Evolutionary conservation across 371 early-diverging fungal species (phyloP), one percentile per base, ranked within the genome.

Genomic region (Rhizopus arrhizus): DNA sequence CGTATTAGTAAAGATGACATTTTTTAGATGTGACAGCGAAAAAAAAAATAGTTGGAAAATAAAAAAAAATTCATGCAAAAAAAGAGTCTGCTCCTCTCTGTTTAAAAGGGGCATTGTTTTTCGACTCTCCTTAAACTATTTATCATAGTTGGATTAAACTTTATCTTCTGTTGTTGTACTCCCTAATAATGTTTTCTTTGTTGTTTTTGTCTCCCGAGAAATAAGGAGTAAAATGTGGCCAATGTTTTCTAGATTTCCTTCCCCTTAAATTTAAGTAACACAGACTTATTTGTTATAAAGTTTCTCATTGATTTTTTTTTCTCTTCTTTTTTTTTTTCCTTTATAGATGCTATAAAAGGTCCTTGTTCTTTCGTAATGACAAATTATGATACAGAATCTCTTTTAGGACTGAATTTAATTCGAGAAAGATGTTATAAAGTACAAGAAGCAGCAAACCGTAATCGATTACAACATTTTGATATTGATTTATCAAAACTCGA

Each of bases 391-490:
- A 51, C 51, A 13, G 75, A 77, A 47, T 86, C 91, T 64, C 78
- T 95, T 15, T 70, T 75, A 48, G 87, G 92, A 28, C 83, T 96
- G 51, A 74, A 72, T 12, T 84, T 94, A 12, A 88, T 95, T 13
- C 90, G 96, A 48, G 88, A 90, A 59, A 82, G 92, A 49, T 81
- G 90, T 41, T 71, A 80, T 28, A 70, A 69, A 45, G 88, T 94
- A 22, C 91, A 91, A 58, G 77, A 81, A 60, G 74, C 80, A 56
- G 91, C 89, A 0, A 69, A 75, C 34, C 62, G 62, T 1, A 77
- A 81, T 43, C 66, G 74, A 36, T 78, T 88, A 51, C 69, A 82
- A 52, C 87, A 93, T 72, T 95, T 95, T 78, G 83, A 83, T 32
- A 66, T 95, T 13, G 84, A 92, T 68, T 73, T 78, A 53, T 50